Base-by-base conservation (phyloP, 805 yeast species). In the Hanseniaspora mollemarum region DNA sequence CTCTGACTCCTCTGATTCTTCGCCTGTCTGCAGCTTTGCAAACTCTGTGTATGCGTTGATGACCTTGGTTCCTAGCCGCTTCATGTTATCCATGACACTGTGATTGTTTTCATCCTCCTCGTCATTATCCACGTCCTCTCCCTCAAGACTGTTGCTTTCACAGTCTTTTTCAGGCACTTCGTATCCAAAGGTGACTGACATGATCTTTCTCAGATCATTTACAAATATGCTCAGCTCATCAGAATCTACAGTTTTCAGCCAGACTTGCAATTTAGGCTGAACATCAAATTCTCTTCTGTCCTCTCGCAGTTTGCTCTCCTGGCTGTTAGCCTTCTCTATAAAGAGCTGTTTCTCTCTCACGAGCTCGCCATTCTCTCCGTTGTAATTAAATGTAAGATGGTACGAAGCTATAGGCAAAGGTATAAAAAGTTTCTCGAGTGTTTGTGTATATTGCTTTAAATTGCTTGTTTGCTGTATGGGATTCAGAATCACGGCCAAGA, bases 131-230 rank as follows among this genome's bases (percentile, higher is more conserved):
- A 54, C 59, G 2, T 56, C 56, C 7, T 46, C 54, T 12, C 55
- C 55, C 9, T 45, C 56, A n/a, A 48, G 48, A 28, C 43, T 55
- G 58, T 45, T 58, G 59, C 43, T 56, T 2, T 58, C 58, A 7
- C 58, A 60, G 49, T 64, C 60, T 52, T 57, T 66, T 51, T 67
- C 55, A 42, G 56, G 58, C 21, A 62, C 68, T 13, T 62, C 67
- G 46, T 55, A 63, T 9, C 63, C 68, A 37, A 61, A 57, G 54
- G 61, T 61, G 2, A 55, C 59, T 28, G 62, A 60, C 60, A 65
- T 62, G 3, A 63, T 57, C 12, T 55, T 51, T 35, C 65, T 67
- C 16, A 65, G 57, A 12, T 64, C 63, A 43, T 58, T 58, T 2
- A 63, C 53, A 48, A 65, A 62, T 8, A 59, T 51, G 3, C 41